Percentiles rank a stretch among this genome's conserved stretches.
Evolutionary conservation across 2,329 filamentous ascomycete species (phyloP).

Genomic region (Colletotrichum eleusines): DNA sequence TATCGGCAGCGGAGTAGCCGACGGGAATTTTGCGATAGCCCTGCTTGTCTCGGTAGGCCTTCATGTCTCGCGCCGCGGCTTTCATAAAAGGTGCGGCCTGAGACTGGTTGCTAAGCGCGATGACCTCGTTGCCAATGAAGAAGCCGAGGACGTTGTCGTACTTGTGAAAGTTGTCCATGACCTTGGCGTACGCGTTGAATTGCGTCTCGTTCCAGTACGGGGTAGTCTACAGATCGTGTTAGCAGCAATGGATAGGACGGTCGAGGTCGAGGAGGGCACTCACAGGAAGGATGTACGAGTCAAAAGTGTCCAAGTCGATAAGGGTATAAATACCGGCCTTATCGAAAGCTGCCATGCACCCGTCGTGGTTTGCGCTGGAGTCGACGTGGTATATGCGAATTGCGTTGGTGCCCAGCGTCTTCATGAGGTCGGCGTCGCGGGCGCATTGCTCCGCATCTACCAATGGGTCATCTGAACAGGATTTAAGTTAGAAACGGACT

Average conservation of each 20-base stretch:
- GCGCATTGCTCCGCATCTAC: conserved; percentile 80
- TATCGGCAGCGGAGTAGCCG: conserved; percentile 90
- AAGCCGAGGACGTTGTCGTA: conserved; percentile 87
- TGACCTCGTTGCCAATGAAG: conserved; percentile 90
- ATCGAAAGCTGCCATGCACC: conserved; percentile 84
- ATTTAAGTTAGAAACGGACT: conserved; percentile 26
- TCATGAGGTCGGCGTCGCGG: conserved; percentile 82
- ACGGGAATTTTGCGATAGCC: conserved; percentile 85
- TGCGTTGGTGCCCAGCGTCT: conserved; percentile 82
- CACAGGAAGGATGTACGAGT: conserved; percentile 75
- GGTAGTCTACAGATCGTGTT: conserved; percentile 56
- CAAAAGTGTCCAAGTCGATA: conserved; percentile 84
- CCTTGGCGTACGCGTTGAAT: conserved; percentile 73
- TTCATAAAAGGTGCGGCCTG: conserved; percentile 84
- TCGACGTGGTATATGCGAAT: conserved; percentile 93
- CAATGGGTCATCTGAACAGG: conserved; percentile 74
- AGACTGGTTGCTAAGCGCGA: conserved; percentile 71
- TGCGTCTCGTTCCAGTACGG: conserved; percentile 82
- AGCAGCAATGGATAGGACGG: background rate
- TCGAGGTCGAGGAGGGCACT: conserved; percentile 43
- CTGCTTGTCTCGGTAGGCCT: conserved; percentile 81
- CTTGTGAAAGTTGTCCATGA: conserved; percentile 81
- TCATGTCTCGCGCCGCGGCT: conserved; percentile 83
- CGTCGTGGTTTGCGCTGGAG: conserved; percentile 75
- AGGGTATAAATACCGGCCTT: conserved; percentile 87